These are phyloP conservation scores for Glomus cerebriforme DNA, from an alignment of 192 early-diverging fungal genomes.

Conservation along the genomic window DNA sequence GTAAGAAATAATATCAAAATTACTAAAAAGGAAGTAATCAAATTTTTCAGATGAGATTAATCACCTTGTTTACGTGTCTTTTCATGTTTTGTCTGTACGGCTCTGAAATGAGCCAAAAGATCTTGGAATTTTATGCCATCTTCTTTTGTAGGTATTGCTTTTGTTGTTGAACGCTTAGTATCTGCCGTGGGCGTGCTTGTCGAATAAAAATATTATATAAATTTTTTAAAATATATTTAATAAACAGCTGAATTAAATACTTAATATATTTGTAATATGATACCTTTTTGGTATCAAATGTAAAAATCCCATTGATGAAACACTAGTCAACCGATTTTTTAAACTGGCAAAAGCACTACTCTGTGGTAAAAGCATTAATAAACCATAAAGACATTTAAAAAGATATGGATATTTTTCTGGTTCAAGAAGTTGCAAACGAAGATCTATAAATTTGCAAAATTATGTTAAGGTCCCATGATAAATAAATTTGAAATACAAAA, in stretches of 20 bases:
- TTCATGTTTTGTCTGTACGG: slow-evolving; percentile 76
- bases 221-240: slow-evolving; percentile 14
- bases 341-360: slow-evolving; percentile 94
- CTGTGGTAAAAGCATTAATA: slow-evolving; percentile 97
- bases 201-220: slow-evolving; percentile 10
- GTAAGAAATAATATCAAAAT: neutral
- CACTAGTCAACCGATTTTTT: slow-evolving; percentile 88
- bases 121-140: slow-evolving; percentile 67
- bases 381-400: slow-evolving; percentile 90
- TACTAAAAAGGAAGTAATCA: neutral
- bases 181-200: slow-evolving; percentile 40
- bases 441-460: slow-evolving; percentile 43
- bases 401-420: slow-evolving; percentile 87
- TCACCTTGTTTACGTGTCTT: slow-evolving; percentile 57
- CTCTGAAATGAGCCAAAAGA: slow-evolving; percentile 70
- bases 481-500: neutral
- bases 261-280: neutral
- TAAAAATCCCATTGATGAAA: slow-evolving; percentile 69
- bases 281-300: slow-evolving; percentile 62
- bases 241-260: neutral
- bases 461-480: neutral
- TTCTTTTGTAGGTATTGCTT: neutral
- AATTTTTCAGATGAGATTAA: neutral
- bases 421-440: slow-evolving; percentile 92
- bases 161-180: slow-evolving; percentile 30